Evolutionary conservation across 176 grass and related monocot genomes (phyloP), one percentile per base, ranked within the genome.

Genomic region (Juncus inflexus): DNA sequence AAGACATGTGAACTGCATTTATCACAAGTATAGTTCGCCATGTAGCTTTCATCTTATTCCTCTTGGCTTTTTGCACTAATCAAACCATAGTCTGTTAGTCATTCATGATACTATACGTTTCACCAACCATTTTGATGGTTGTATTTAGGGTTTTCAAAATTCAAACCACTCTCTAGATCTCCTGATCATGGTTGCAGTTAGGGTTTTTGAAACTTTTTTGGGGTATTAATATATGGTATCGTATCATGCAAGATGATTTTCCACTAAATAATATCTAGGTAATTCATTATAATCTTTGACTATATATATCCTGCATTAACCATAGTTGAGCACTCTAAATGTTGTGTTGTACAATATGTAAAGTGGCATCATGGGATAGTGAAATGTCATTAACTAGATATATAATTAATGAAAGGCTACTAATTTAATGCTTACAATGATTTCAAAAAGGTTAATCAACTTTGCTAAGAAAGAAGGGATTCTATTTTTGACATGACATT

Each of bases 31-130:
- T 59, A 71, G 50, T 56, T 71, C 57, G 67, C 67, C 54, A 57
- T 71, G 67, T 71, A 71, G 50, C 51, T 57, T 57, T 71, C 67
- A 71, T 58, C 52, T 56, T 58, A 70, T 57, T 70, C 67, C 13
- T 28, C 57, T 58, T 71, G 67, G 67, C 35, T 3, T 71, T 11
- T 59, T 41, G 12, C 14, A 1, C 56, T 3, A 12, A 71, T 14
- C 51, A 35, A 42, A 70, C 37, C 37, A 70, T 6, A 36, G 50
- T n/a, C 47, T 55, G 19, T 28, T 28, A 50, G 52, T 58, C 53
- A 42, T 70, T 70, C 37, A 52, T 58, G 67, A 70, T 40, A 38
- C 8, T 57, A 42, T 8, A 15, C 55, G 12, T 50, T 47, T 11
- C 64, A 70, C 12, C 66, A 56, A 69, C 51, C 52, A 70, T 42